Evolutionary conservation across 1,139 yeast genomes (phyloP).

Genomic region (Yamadazyma friedrichii): DNA sequence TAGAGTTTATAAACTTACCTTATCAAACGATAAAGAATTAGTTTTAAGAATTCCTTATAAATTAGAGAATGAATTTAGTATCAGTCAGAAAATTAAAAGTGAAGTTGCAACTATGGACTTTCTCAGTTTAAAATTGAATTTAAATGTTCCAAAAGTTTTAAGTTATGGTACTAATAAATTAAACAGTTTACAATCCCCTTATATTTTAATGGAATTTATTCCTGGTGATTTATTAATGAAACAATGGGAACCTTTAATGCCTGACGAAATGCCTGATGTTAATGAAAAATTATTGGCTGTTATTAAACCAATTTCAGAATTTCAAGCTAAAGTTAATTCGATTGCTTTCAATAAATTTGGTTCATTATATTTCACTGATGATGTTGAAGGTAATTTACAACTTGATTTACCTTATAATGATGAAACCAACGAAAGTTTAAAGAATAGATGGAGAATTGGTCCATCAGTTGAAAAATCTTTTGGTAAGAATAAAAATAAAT

Average conservation of each 20-base stretch:
- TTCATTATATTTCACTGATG: slow-evolving; percentile 71
- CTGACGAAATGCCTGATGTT: slow-evolving; percentile 33
- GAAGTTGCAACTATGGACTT: slow-evolving; percentile 95
- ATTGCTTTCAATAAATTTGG: slow-evolving; percentile 72
- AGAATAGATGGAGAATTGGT: slow-evolving; percentile 84
- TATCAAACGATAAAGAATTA: slow-evolving; percentile 60
- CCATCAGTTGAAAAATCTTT: slow-evolving; percentile 81
- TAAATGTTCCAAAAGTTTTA: slow-evolving; percentile 69
- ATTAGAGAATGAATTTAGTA: slow-evolving; percentile 60
- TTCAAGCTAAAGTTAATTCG: slow-evolving; percentile 52
- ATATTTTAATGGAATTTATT: slow-evolving; percentile 73
- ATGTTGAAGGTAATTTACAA: slow-evolving; percentile 45
- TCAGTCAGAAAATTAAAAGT: slow-evolving; percentile 68
- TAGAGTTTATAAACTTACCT: slow-evolving; percentile 70
- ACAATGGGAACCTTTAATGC: slow-evolving; percentile 80
- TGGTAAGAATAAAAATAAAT: slow-evolving; percentile 61
- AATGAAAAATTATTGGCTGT: slow-evolving; percentile 52
- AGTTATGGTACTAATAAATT: slow-evolving; percentile 65
- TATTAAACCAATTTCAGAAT: slow-evolving; percentile 59
- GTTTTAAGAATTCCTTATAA: slow-evolving; percentile 86
- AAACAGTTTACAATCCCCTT: slow-evolving; percentile 70
- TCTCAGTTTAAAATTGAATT: slow-evolving; percentile 50
- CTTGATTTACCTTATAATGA: slow-evolving; percentile 54
- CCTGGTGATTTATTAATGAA: slow-evolving; percentile 84
- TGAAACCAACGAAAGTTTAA: slow-evolving; percentile 57